These are phyloP conservation scores for Ascochyta pisi DNA, from an alignment of 2,329 filamentous ascomycete genomes.

Conservation along the genomic window DNA sequence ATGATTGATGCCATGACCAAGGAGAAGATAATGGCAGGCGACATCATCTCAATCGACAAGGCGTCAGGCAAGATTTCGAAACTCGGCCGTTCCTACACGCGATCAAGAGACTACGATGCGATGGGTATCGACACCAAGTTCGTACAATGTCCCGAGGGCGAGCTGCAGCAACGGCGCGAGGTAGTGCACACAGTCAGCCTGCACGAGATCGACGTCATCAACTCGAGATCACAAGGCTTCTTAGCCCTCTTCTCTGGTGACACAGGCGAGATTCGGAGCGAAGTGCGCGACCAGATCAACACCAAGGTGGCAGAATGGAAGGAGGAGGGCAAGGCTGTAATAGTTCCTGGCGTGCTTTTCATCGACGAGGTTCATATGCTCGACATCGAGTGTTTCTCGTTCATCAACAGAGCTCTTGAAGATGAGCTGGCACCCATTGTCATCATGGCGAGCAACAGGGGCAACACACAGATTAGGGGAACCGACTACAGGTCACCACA, in stretches of 20 bases:
- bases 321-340: slow-evolving; percentile 98
- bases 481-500: slow-evolving; percentile 94
- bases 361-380: slow-evolving; percentile 99
- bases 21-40: slow-evolving; percentile 97
- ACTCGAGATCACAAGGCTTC: slow-evolving; percentile 98
- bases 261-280: slow-evolving; percentile 95
- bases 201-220: slow-evolving; percentile 99
- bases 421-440: slow-evolving; percentile 94
- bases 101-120: slow-evolving; percentile 96
- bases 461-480: slow-evolving; percentile 87
- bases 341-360: slow-evolving; percentile 95
- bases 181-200: slow-evolving; percentile 95
- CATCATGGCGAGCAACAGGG: slow-evolving; percentile 98
- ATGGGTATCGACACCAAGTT: slow-evolving; percentile 99
- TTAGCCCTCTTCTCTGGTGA: slow-evolving; percentile 96
- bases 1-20: slow-evolving; percentile 99
- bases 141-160: slow-evolving; percentile 94
- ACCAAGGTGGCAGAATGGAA: slow-evolving; percentile 99
- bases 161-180: slow-evolving; percentile 96
- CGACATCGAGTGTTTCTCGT: slow-evolving; percentile 98
- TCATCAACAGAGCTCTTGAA: slow-evolving; percentile 95
- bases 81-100: slow-evolving; percentile 90
- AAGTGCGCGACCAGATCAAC: slow-evolving; percentile 98
- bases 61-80: slow-evolving; percentile 98
- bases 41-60: slow-evolving; percentile 99